A percentile compares a stretch with the other conserved stretches of the same genome.
Conservation (phyloP, 2,329 filamentous ascomycete genomes). For the Taxawa tesnikishii region DNA sequence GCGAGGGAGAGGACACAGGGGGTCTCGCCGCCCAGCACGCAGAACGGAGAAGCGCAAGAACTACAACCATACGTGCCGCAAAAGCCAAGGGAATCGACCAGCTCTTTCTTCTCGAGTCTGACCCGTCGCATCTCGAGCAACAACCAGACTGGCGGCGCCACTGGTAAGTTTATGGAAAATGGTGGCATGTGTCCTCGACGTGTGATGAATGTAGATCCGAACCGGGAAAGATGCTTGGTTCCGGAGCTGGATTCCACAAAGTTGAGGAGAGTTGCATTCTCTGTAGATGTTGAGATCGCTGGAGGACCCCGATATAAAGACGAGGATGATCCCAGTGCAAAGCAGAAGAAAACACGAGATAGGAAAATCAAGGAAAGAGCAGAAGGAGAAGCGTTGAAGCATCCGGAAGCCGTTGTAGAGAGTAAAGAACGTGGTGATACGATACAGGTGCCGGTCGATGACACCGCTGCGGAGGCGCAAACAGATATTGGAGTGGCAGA, state of each 20-base stretch:
- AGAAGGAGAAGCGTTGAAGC: constrained; percentile 63
- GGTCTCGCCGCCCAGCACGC: constrained; percentile 41
- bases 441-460: constrained; percentile 22
- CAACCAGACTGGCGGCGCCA: constrained; percentile 27
- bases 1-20: constrained; percentile 24
- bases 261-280: constrained; percentile 81
- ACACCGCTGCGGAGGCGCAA: constrained; percentile 16
- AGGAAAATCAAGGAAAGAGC: constrained; percentile 52
- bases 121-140: constrained; percentile 67
- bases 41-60: constrained; percentile 26
- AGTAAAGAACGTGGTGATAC: constrained; percentile 42
- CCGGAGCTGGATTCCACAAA: constrained; percentile 69
- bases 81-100: constrained; percentile 53
- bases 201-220: constrained; percentile 73
- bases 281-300: constrained; percentile 93
- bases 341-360: constrained; percentile 49
- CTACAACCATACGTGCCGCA: constrained; percentile 57
- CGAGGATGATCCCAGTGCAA: constrained; percentile 32
- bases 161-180: constrained; percentile 39
- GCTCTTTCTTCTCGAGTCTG: constrained; percentile 68
- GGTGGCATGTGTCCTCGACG: constrained; percentile 68
- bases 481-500: not conserved
- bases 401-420: constrained; percentile 41
- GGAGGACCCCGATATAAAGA: constrained; percentile 63
- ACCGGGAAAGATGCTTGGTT: constrained; percentile 67